Conservation (phyloP, 176 grass and related monocot genomes). For the Hyparrhenia diplandra region DNA sequence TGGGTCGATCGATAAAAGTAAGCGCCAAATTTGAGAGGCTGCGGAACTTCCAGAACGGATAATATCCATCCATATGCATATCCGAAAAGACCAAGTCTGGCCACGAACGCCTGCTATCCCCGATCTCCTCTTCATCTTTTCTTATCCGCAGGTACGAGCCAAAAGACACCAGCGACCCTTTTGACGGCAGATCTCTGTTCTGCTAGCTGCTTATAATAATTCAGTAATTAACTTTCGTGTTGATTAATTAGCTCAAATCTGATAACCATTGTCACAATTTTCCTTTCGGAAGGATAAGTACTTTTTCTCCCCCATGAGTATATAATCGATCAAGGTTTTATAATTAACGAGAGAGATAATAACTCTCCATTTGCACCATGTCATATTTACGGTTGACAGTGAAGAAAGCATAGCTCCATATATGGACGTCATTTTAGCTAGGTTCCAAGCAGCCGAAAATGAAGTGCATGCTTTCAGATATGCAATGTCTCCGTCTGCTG, state of each 20-base stretch:
- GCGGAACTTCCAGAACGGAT: constrained; percentile 45
- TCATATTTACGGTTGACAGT: not conserved
- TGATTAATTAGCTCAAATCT: no score
- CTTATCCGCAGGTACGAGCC: constrained; percentile 52
- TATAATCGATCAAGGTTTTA: no score
- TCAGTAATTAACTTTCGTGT: not conserved
- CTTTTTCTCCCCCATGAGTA: no score
- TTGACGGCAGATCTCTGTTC: not conserved
- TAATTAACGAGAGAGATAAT: no score
- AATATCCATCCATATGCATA: constrained; percentile 74
- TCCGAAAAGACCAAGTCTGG: constrained; percentile 54
- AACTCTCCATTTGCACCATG: not conserved
- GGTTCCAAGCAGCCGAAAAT: constrained; percentile 37
- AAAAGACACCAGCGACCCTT: not conserved
- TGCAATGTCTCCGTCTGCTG: constrained; percentile 24
- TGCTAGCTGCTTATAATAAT: not conserved
- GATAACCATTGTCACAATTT: no score
- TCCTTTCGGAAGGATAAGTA: no score
- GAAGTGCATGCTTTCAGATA: constrained; percentile 46
- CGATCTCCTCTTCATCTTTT: constrained; percentile 61
- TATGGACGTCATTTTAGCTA: not conserved
- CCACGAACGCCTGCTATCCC: constrained; percentile 56
- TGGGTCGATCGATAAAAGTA: not conserved
- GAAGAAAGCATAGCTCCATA: not conserved
- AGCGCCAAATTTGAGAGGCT: constrained; percentile 42